These are phyloP conservation scores for Aspergillus baeticus DNA, from an alignment of 495 filamentous ascomycete species.

Conservation along the genomic window DNA sequence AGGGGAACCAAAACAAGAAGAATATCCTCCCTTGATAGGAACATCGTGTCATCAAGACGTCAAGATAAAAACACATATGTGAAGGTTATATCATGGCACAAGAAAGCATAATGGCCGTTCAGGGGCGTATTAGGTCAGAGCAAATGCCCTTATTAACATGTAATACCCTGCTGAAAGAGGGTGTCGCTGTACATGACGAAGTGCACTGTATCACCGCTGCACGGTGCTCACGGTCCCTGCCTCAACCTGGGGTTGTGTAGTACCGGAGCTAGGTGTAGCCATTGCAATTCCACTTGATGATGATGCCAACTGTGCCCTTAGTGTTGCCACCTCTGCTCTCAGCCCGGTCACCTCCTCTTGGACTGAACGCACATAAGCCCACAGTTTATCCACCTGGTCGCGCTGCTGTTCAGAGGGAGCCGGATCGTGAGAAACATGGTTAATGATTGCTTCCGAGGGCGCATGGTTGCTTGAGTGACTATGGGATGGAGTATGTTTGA, in stretches of 20 bases:
- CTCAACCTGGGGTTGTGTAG: slow-evolving; percentile 25
- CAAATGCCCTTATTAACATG: not conserved
- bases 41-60: slow-evolving; percentile 13
- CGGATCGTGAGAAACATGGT: slow-evolving; percentile 29
- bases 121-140: not conserved
- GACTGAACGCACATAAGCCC: slow-evolving; percentile 45
- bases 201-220: slow-evolving; percentile 11
- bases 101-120: slow-evolving; percentile 1
- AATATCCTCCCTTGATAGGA: slow-evolving; percentile 8
- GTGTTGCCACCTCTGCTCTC: slow-evolving; percentile 38
- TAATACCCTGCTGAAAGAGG: too few species aligned
- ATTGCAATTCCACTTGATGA: slow-evolving; percentile 30
- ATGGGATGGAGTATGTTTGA: slow-evolving; percentile 35
- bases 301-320: slow-evolving; percentile 40
- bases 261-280: slow-evolving; percentile 19
- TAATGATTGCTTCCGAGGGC: slow-evolving; percentile 26
- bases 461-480: slow-evolving; percentile 44
- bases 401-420: slow-evolving; percentile 31
- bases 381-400: slow-evolving; percentile 40
- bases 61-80: slow-evolving; percentile 11
- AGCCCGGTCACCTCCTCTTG: slow-evolving; percentile 40
- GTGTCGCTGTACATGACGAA: too few species aligned
- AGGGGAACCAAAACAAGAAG: not conserved
- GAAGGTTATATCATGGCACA: slow-evolving; percentile 8
- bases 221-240: slow-evolving; percentile 19